Conservation (phyloP, 768 basidiomycete species). For the Termitomyces eurrhizus region DNA sequence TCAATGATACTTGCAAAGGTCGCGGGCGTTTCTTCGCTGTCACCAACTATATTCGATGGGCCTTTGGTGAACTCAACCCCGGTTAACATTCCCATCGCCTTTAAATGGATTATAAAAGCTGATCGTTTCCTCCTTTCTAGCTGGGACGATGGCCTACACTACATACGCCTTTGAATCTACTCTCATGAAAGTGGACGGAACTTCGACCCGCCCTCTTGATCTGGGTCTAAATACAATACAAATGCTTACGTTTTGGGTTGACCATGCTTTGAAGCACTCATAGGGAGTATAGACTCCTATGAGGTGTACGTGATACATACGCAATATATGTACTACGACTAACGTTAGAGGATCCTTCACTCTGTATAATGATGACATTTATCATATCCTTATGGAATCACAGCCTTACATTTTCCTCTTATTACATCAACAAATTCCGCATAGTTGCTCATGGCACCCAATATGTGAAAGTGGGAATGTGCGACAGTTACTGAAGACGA, state of each 20-base stretch:
- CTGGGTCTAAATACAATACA: conserved; percentile 17
- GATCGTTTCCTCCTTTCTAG: not conserved
- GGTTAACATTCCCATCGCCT: conserved; percentile 7
- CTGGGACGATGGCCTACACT: conserved; percentile 9
- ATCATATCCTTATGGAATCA: not conserved
- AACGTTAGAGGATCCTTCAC: not conserved
- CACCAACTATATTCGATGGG: conserved; percentile 23
- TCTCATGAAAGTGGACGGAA: conserved; percentile 15
- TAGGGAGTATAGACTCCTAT: not conserved
- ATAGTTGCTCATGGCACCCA: not conserved
- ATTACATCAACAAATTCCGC: not conserved
- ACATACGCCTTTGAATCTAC: conserved; percentile 16
- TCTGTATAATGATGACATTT: not conserved
- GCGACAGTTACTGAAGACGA: not conserved
- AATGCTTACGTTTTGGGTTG: conserved; percentile 19
- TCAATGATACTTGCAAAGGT: conserved; percentile 19
- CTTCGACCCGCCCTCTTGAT: not conserved
- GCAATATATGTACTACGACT: not conserved
- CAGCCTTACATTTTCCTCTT: not conserved
- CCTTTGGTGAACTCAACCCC: conserved; percentile 20
- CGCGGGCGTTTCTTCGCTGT: conserved; percentile 21
- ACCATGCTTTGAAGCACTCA: conserved; percentile 4
- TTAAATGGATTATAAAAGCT: not conserved
- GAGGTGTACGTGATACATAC: not conserved
- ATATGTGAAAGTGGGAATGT: not conserved